These are phyloP conservation scores for Alternaria burnsii DNA, from an alignment of 2,329 filamentous ascomycete species.

Conservation along the genomic window DNA sequence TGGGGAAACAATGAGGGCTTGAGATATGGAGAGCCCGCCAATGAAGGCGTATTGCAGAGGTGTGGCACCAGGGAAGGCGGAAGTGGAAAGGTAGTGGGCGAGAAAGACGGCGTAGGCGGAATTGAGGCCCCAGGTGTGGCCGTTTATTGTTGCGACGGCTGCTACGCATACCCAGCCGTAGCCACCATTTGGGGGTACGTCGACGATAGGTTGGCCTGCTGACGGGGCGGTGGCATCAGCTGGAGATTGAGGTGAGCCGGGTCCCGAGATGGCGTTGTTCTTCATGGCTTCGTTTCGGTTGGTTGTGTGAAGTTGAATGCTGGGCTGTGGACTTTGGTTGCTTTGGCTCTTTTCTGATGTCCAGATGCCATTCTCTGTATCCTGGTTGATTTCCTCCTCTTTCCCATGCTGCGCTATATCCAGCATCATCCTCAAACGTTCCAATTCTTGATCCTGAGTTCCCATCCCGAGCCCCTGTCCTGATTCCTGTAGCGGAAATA, in stretches of 20 bases:
- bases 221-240: fast-evolving
- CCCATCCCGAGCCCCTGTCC: not conserved
- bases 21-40: conserved; percentile 73
- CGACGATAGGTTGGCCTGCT: conserved; percentile 9
- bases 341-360: not conserved
- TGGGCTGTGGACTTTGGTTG: not conserved
- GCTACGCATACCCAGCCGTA: conserved; percentile 67
- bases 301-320: not conserved
- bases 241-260: not conserved
- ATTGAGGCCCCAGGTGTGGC: conserved; percentile 78
- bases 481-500: not conserved
- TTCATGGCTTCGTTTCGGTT: not conserved
- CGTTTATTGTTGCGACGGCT: conserved; percentile 43
- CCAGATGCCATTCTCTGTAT: not conserved
- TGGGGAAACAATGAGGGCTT: conserved; percentile 73
- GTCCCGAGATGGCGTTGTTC: not conserved
- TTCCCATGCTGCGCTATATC: not conserved
- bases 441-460: not conserved
- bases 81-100: conserved; percentile 71
- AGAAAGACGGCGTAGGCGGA: conserved; percentile 77
- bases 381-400: conserved; percentile 2
- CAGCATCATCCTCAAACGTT: not conserved
- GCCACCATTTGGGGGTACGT: conserved; percentile 66
- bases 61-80: conserved; percentile 69
- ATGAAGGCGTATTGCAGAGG: conserved; percentile 78